Conservation (phyloP, 805 yeast genomes). For the Metschnikowia peoriensis region DNA sequence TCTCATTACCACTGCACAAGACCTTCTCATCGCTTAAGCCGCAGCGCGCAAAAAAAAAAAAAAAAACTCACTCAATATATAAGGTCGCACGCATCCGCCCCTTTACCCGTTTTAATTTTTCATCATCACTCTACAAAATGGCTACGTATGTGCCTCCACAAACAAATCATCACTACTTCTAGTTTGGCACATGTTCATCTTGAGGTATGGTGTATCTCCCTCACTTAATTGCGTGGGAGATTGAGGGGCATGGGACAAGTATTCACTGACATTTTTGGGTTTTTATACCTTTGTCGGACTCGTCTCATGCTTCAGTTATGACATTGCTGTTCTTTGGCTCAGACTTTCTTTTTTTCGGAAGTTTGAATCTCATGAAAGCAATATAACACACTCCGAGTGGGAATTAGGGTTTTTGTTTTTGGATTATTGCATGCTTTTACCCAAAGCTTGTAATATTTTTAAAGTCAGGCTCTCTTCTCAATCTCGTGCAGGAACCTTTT, state of each 20-base stretch:
- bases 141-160: conserved; percentile 32
- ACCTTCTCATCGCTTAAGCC: conserved; percentile 6
- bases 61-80: conserved; percentile 3
- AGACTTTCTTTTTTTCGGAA: neutral
- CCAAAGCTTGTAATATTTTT: no score
- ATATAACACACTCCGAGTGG: conserved; percentile 12
- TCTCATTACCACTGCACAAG: neutral
- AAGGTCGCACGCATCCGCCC: conserved; percentile 9
- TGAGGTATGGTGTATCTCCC: conserved; percentile 19
- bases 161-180: conserved; percentile 18
- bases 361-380: conserved; percentile 17
- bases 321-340: conserved; percentile 19
- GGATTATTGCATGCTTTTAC: no score
- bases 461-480: neutral
- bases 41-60: neutral
- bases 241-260: conserved; percentile 16
- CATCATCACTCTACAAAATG: conserved; percentile 21
- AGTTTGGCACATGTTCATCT: conserved; percentile 12
- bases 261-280: neutral
- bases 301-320: conserved; percentile 20
- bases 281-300: conserved; percentile 7
- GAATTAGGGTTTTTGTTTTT: neutral
- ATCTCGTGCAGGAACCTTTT: neutral
- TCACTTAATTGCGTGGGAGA: conserved; percentile 1
- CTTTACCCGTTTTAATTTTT: neutral